Percentiles rank a stretch among this genome's conserved stretches.
Evolutionary conservation across 345 rosid species (phyloP).

Genomic region (Euphorbia tirucalli): DNA sequence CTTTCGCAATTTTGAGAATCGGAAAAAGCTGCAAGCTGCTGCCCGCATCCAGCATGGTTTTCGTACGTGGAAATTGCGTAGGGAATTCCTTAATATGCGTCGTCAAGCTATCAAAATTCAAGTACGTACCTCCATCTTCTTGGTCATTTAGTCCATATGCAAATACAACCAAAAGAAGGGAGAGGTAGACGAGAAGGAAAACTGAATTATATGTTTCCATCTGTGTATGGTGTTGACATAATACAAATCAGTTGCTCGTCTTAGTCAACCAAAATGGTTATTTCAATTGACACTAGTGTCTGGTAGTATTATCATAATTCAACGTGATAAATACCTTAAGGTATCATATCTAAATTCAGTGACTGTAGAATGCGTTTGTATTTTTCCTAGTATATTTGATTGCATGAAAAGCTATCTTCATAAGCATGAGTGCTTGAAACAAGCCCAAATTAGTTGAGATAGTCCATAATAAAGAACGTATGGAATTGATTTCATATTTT

Average conservation of each 20-base stretch:
- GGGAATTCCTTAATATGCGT: slow-evolving; percentile 69
- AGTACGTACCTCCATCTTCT: slow-evolving; percentile 40
- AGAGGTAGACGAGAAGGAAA: not conserved
- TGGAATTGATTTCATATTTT: slow-evolving; percentile 8
- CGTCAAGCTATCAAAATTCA: slow-evolving; percentile 75
- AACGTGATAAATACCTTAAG: not conserved
- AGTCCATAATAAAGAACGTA: not conserved
- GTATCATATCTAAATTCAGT: not conserved
- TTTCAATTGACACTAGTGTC: not conserved
- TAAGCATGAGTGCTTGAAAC: not conserved
- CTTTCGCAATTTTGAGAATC: slow-evolving; percentile 62
- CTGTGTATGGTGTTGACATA: not conserved
- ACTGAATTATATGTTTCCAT: not conserved
- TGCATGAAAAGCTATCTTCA: not conserved
- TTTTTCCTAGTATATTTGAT: slow-evolving; percentile 1
- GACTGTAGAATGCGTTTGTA: not conserved
- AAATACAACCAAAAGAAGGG: not conserved
- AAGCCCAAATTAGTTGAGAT: not conserved
- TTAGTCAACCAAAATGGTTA: slow-evolving; percentile 2
- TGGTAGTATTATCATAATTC: not conserved
- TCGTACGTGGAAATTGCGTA: slow-evolving; percentile 81
- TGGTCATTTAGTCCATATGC: not conserved
- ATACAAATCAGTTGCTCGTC: not conserved
- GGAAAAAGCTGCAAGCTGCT: slow-evolving; percentile 81
- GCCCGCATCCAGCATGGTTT: slow-evolving; percentile 78